Percentiles rank a stretch among this genome's conserved stretches.
phyloP scores from a whole-genome alignment of 768 basidiomycete genomes.

The Lepiota subincarnata region DNA sequence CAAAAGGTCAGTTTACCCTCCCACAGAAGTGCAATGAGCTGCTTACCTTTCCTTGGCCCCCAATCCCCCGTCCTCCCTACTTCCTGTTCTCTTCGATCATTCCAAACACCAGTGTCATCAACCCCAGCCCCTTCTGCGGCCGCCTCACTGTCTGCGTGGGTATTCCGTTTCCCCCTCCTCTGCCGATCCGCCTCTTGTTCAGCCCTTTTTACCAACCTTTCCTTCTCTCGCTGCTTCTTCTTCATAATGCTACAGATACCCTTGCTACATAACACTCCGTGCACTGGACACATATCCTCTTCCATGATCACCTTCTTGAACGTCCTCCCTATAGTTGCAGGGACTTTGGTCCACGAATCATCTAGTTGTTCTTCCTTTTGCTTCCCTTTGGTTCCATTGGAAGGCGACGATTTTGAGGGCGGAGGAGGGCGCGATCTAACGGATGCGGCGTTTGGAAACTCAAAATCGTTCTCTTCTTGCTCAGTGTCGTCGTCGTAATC shows the following conservation, averaged over 20 bases:
- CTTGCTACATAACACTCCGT: constrained; percentile 1
- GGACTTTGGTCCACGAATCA: neutral
- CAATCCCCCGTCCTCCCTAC: neutral
- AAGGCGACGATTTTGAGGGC: neutral
- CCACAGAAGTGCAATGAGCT: neutral
- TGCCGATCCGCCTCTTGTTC: neutral
- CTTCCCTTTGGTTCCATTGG: neutral
- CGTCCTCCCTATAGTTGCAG: neutral
- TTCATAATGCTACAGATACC: constrained; percentile 11
- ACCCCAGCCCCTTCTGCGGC: neutral
- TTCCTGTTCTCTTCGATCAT: neutral
- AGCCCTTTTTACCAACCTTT: neutral
- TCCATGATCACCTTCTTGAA: constrained; percentile 2
- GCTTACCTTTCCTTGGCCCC: constrained; percentile 6
- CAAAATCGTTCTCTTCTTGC: neutral
- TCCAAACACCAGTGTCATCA: neutral
- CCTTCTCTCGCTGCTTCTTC: constrained; percentile 4
- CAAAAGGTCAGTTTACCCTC: too few relatives aligned
- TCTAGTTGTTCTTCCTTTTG: neutral
- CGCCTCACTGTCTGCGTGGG: neutral
- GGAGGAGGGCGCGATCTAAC: neutral
- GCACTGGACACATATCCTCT: constrained; percentile 2
- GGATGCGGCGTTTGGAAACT: neutral
- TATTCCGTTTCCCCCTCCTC: neutral
- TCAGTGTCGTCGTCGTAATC: neutral